Evolutionary conservation across 306 rosid species (phyloP), one percentile per base, ranked within the genome.

Genomic region (Mucuna pruriens): DNA sequence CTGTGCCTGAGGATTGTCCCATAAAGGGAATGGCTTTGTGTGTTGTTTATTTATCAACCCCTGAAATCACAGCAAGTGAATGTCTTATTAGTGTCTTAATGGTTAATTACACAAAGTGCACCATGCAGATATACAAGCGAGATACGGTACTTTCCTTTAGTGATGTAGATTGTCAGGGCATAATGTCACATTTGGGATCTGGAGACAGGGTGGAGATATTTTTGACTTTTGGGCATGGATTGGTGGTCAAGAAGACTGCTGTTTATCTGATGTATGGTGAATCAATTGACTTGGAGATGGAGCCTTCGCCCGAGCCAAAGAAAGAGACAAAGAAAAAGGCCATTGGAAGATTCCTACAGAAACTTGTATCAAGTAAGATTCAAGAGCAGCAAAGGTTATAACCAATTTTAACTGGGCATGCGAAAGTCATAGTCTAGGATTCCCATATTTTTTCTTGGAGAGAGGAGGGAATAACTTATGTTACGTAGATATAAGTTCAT

Each of bases 141-240:
- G 81, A 67, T 20, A 66, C 82, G n/a, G 1, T 49, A 23, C 45
- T 19, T 3, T 68, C 82, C 45, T 67, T 57, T 13, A 62, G 49
- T 7, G 76, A 82, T 57, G 81, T 67, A 46, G 78, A 82, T 12
- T 82, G 85, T 77, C 76, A 79, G 45, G 34, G 7, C 0, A 2
- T 57, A 45, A 1, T 16, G 11, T 69, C 77, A 42, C 15, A 69
- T 55, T 60, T 55, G n/a, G 48, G 1, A 16, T 4, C 71, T 17
- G 71, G 57, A 42, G 71, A 79, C 60, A 34, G 44, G 12, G 71
- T 79, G 62, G 71, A 70, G 71, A 31, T 79, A 26, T 45, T 42
- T 57, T 70, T 69, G 0, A 19, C 12, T 31, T 70, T 57, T 57
- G 77, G 83, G 36, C 25, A 55, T 42, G 69, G 48, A 13, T 42